Evolutionary conservation across 371 early-diverging fungal genomes (phyloP), one percentile per base, ranked within the genome.

Genomic region (Mucor indicus): DNA sequence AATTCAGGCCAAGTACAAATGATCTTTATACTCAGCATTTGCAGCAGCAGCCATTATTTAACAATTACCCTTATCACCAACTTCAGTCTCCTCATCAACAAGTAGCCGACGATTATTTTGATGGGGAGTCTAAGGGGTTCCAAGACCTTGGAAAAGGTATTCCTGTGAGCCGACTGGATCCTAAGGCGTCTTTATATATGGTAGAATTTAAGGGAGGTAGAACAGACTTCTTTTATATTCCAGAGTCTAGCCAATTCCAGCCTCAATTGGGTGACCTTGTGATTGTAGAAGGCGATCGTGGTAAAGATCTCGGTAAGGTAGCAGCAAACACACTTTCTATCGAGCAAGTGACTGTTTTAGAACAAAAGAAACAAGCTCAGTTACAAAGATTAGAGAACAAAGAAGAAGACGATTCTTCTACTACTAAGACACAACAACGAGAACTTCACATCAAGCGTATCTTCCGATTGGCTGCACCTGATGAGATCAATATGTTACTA

Each of bases 211-310:
- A 95, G 61, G 91, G 90, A 9, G 91, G 91, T 13, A 76, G 95
- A 24, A 87, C 82, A n/a, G 95, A 95, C 53, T 79, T 85, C 44
- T 95, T 90, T 62, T 91, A 86, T 69, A 67, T 85, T 4, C 54
- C 81, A 5, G 86, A 86, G 19, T 50, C 53, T 7, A 42, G 36
- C 8, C 48, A 64, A 3, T 50, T 75, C 32, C 48, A 63, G 16
- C 62, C 86, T 24, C 83, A 83, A 43, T 55, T 71, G 4, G 90
- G 90, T 7, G 92, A 92, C 53, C 67, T 92, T 30, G 96, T 92
- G 10, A 93, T 98, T 55, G 96, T 96, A 1, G 97, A 98, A 67
- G 98, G 94, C 4, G 98, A 98, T 62, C 89, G 98, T 36, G 97
- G 97, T 32, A 91, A 92, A 51, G 97, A 96, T 65, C 70, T 98